These are phyloP conservation scores for Daldinia caldariorum DNA, from an alignment of 495 filamentous ascomycete genomes.

Conservation along the genomic window DNA sequence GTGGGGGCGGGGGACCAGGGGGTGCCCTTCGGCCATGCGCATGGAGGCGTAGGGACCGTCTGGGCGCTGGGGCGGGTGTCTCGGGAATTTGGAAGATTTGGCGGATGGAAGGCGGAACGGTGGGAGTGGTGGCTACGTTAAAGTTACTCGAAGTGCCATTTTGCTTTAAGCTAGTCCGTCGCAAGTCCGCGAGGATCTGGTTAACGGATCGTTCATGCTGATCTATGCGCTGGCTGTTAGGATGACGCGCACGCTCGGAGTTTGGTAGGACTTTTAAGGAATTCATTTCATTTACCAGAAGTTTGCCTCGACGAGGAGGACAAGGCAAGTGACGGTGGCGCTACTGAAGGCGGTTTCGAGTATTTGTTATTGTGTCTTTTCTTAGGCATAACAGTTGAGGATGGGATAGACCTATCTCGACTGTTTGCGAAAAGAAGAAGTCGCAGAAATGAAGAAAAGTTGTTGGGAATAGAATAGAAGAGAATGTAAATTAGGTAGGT, in stretches of 20 bases:
- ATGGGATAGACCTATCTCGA: slow-evolving; percentile 19
- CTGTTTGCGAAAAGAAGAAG: slow-evolving; percentile 33
- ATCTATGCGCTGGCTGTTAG: slow-evolving; percentile 28
- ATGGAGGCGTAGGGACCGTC: slow-evolving; percentile 59
- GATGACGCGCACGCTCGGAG: not conserved
- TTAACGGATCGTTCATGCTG: slow-evolving; percentile 57
- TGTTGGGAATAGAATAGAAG: not conserved
- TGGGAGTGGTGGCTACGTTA: slow-evolving; percentile 47
- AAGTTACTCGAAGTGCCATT: slow-evolving; percentile 35
- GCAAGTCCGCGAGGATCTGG: slow-evolving; percentile 60
- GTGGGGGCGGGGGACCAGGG: slow-evolving; percentile 75
- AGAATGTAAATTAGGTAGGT: not conserved
- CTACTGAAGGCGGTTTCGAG: slow-evolving; percentile 63
- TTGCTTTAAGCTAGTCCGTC: slow-evolving; percentile 50
- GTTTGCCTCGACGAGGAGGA: slow-evolving; percentile 44
- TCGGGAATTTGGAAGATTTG: slow-evolving; percentile 76
- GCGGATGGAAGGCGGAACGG: slow-evolving; percentile 61
- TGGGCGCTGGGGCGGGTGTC: slow-evolving; percentile 71
- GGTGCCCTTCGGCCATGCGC: slow-evolving; percentile 59
- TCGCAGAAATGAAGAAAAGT: slow-evolving; percentile 11
- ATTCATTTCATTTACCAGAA: slow-evolving; percentile 25
- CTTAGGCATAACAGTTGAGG: slow-evolving; percentile 61
- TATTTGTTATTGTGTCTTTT: slow-evolving; percentile 59
- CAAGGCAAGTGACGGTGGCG: slow-evolving; percentile 55
- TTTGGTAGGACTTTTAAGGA: not conserved